These are phyloP conservation scores for Peronospora farinosa DNA, from an alignment of 352 stramenopile species.

Conservation along the genomic window DNA sequence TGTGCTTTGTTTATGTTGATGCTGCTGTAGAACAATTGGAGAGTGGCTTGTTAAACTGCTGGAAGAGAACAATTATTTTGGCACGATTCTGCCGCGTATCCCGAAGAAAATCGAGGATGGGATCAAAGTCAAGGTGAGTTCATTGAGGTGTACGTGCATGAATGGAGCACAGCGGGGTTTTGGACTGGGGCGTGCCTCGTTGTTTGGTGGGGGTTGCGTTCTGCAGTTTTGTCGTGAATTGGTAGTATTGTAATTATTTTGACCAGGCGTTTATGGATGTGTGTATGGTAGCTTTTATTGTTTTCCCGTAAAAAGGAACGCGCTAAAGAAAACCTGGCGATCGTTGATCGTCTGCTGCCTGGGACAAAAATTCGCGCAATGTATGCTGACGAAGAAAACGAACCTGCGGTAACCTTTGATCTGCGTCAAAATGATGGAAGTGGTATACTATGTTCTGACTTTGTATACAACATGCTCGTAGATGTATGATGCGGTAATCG, in stretches of 20 bases:
- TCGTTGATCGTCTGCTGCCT: conserved; percentile 71
- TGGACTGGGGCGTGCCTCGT: conserved; percentile 12
- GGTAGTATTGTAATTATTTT: background rate
- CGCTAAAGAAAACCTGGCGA: conserved; percentile 52
- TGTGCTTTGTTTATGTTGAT: background rate
- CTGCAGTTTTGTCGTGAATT: conserved; percentile 1
- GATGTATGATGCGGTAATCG: conserved; percentile 96
- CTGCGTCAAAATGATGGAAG: background rate
- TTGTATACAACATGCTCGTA: conserved; percentile 11
- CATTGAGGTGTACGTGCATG: background rate
- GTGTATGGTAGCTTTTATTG: conserved; percentile 56
- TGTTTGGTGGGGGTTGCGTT: conserved; percentile 22
- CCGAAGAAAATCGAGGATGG: conserved; percentile 93
- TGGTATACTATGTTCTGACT: background rate
- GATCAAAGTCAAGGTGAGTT: conserved; percentile 91
- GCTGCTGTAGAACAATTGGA: conserved; percentile 82
- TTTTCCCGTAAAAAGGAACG: conserved; percentile 63
- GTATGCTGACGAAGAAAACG: conserved; percentile 95
- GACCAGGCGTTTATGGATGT: conserved; percentile 2
- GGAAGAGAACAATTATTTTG: conserved; percentile 94
- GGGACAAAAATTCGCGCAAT: conserved; percentile 90
- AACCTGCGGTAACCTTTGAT: conserved; percentile 44
- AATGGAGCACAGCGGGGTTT: background rate
- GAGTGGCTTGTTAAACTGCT: conserved; percentile 88
- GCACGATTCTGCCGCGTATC: conserved; percentile 93